Percentiles rank a stretch among this genome's conserved stretches.
Evolutionary conservation across 2,329 filamentous ascomycete genomes (phyloP).

Genomic region (Hypocreales sp.): DNA sequence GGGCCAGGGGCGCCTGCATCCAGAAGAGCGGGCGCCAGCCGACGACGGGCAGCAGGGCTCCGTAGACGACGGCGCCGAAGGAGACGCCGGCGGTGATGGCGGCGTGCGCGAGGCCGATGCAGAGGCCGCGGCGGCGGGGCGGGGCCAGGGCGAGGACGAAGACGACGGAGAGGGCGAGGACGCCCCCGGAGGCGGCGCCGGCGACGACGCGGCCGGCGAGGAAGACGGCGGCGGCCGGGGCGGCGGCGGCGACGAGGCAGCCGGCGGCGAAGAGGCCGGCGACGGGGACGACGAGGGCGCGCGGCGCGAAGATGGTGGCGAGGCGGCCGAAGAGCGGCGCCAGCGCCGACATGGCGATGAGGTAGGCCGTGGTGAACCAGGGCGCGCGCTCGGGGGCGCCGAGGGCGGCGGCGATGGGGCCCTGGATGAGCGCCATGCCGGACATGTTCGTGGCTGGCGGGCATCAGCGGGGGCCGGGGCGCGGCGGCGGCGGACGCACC

Average conservation of each 20-base stretch:
- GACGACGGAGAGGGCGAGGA: conserved; percentile 26
- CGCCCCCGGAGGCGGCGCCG: conserved; percentile 36
- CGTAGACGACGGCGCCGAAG: conserved; percentile 55
- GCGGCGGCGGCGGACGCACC: too few species aligned
- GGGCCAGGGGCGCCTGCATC: conserved; percentile 48
- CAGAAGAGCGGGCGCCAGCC: conserved; percentile 68
- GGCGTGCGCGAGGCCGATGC: conserved; percentile 59
- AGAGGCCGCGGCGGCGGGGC: conserved; percentile 52
- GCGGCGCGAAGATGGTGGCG: conserved; percentile 52
- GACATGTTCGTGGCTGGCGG: conserved; percentile 51
- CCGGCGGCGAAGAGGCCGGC: conserved; percentile 48
- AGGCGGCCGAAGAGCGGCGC: conserved; percentile 53
- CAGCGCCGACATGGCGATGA: conserved; percentile 45
- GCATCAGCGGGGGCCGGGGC: not conserved
- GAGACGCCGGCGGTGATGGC: conserved; percentile 58
- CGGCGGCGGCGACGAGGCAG: conserved; percentile 27
- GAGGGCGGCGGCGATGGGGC: conserved; percentile 58
- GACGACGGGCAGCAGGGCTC: conserved; percentile 42
- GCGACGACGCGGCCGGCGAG: conserved; percentile 38
- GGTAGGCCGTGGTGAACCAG: conserved; percentile 71
- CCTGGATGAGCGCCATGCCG: conserved; percentile 69
- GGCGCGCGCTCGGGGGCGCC: conserved; percentile 56
- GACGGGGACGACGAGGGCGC: conserved; percentile 26
- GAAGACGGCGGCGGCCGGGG: not conserved
- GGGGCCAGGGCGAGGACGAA: conserved; percentile 58